A percentile compares a stretch with the other conserved stretches of the same genome.
Evolutionary conservation across 2,329 filamentous ascomycete species (phyloP).

Genomic region (Pyricularia sp.): DNA sequence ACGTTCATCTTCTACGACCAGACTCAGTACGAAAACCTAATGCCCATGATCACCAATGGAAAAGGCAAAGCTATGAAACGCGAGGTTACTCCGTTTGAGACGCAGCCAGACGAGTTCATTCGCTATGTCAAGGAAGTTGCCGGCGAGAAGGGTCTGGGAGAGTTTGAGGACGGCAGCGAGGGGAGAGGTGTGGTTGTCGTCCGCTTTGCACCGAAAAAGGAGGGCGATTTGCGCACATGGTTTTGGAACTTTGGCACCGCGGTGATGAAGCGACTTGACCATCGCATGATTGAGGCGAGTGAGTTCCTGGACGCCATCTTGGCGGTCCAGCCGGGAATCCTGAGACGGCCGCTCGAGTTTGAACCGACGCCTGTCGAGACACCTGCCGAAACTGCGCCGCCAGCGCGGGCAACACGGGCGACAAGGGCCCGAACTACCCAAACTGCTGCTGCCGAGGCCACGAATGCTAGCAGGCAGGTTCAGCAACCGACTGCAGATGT

Average conservation of each 20-base stretch:
- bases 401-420: constrained; percentile 1
- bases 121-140: constrained; percentile 66
- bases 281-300: constrained; percentile 77
- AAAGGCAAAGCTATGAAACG: constrained; percentile 72
- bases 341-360: constrained; percentile 60
- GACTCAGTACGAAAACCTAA: constrained; percentile 65
- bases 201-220: constrained; percentile 51
- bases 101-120: constrained; percentile 66
- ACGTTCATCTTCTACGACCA: constrained; percentile 80
- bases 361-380: constrained; percentile 21
- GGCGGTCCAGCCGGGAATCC: constrained; percentile 61
- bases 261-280: constrained; percentile 64
- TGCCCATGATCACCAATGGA: constrained; percentile 66
- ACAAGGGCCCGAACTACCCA: not conserved
- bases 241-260: constrained; percentile 58
- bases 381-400: constrained; percentile 10
- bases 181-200: constrained; percentile 72
- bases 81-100: constrained; percentile 51
- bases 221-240: constrained; percentile 51
- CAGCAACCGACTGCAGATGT: constrained; percentile 14
- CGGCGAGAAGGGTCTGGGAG: constrained; percentile 61
- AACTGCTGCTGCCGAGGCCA: constrained; percentile 7
- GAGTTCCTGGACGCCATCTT: constrained; percentile 90
- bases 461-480: constrained; percentile 16
- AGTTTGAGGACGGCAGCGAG: constrained; percentile 52